Evolutionary conservation across 1,284 basidiomycete species (phyloP).

Genomic region (Tetrapyrgos nigripes): DNA sequence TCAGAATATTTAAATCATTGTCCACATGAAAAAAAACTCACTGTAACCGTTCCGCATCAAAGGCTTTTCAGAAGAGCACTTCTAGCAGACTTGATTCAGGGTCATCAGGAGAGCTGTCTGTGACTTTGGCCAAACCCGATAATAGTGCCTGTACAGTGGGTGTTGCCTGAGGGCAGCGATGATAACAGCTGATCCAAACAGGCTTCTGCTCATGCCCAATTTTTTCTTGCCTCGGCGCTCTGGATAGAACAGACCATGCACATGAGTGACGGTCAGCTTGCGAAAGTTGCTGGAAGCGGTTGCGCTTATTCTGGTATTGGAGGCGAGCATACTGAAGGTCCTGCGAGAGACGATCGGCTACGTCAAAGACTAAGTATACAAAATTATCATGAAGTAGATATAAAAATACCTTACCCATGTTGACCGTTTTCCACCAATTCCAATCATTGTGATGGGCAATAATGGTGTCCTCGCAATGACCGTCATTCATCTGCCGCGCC

Average conservation of each 20-base stretch:
- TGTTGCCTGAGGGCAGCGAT: not conserved
- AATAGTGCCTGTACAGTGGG: not conserved
- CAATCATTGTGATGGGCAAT: conserved; percentile 9
- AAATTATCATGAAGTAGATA: not conserved
- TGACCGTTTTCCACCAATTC: conserved; percentile 6
- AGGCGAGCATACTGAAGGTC: not conserved
- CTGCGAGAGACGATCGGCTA: not conserved
- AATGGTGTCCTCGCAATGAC: conserved; percentile 12
- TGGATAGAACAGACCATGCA: not conserved
- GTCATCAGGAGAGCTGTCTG: not conserved
- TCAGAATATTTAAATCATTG: not conserved
- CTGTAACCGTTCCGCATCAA: not conserved
- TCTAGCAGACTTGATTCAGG: not conserved
- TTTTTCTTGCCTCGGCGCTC: not conserved
- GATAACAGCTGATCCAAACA: not conserved
- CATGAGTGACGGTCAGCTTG: not conserved
- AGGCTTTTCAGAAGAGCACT: not conserved
- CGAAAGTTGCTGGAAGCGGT: not conserved
- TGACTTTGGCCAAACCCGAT: not conserved
- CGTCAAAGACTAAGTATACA: not conserved
- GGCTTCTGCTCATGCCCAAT: not conserved
- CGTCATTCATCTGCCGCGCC: conserved; percentile 15
- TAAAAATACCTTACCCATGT: not conserved
- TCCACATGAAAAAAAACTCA: not conserved
- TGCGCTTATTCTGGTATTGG: not conserved